Conservation (phyloP, 768 basidiomycete genomes). For the Agrocybe pediades region DNA sequence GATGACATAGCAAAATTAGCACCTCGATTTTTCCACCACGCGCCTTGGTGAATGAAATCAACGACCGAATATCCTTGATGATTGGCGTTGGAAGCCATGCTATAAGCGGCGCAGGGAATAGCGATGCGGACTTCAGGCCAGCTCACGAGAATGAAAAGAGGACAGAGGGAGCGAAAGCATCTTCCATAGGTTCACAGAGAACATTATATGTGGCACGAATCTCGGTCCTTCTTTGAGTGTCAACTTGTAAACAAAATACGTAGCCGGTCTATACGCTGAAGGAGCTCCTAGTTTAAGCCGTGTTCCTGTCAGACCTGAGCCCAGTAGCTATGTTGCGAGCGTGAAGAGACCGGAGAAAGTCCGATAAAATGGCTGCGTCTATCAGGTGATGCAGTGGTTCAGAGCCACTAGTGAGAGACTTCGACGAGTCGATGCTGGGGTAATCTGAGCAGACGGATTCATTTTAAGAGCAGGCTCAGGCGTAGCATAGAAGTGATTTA, state of each 20-base stretch:
- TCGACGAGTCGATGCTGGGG: too few species aligned
- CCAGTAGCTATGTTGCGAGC: conserved; percentile 3
- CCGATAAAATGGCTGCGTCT: conserved; percentile 14
- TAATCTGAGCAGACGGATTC: too few species aligned
- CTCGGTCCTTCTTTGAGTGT: not conserved
- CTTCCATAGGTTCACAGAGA: not conserved
- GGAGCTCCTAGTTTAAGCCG: not conserved
- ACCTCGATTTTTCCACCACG: conserved; percentile 68
- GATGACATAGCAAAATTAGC: too few species aligned
- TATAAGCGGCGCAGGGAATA: not conserved
- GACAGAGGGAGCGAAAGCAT: not conserved
- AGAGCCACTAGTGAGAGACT: too few species aligned
- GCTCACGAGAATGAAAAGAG: not conserved
- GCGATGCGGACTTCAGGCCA: not conserved
- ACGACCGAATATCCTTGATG: conserved; percentile 39
- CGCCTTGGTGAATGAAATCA: conserved; percentile 59
- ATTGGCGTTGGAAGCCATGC: conserved; percentile 17
- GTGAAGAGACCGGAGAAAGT: conserved; percentile 8
- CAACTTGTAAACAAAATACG: not conserved
- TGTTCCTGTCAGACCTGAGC: not conserved
- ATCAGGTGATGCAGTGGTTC: conserved; percentile 14
- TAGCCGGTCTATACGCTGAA: not conserved
- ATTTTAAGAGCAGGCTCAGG: too few species aligned
- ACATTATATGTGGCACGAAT: not conserved
- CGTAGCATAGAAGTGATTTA: too few species aligned